Conservation (phyloP, 257 asterid genomes). For the Gynochthodes officinalis region DNA sequence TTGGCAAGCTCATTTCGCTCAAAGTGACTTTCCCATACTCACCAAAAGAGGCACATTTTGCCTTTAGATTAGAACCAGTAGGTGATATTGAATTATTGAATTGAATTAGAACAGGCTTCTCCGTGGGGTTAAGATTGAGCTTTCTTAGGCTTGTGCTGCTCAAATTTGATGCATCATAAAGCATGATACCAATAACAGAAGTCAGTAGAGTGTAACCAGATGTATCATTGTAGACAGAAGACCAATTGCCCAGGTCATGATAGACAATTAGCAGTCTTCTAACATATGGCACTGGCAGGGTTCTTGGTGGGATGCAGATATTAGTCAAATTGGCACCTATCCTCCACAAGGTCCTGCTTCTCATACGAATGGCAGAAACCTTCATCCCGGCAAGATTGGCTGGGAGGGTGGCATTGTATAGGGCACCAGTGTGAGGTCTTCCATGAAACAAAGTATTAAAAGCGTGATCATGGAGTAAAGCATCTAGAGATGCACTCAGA, state of each 20-base stretch:
- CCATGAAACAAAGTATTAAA: conserved; percentile 40
- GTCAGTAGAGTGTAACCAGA: conserved; percentile 55
- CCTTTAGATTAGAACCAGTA: conserved; percentile 3
- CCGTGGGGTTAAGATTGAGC: conserved; percentile 53
- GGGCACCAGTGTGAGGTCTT: conserved; percentile 52
- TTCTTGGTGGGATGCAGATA: conserved; percentile 52
- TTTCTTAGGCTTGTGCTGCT: conserved; percentile 30
- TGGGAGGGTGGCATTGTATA: conserved; percentile 61
- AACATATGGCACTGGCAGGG: conserved; percentile 60
- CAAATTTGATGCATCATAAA: conserved; percentile 51
- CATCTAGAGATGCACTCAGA: conserved; percentile 45
- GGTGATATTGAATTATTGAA: conserved; percentile 24
- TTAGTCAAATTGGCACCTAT: conserved; percentile 64
- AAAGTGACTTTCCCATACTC: conserved; percentile 37
- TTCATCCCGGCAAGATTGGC: conserved; percentile 61
- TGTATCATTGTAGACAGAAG: conserved; percentile 49
- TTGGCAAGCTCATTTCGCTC: conserved; percentile 31
- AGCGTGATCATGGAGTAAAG: conserved; percentile 58
- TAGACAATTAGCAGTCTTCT: conserved; percentile 63
- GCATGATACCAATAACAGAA: conserved; percentile 65
- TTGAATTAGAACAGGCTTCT: conserved; percentile 43
- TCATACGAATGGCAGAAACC: conserved; percentile 47
- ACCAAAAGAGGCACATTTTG: conserved; percentile 57
- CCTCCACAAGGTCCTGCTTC: conserved; percentile 65
- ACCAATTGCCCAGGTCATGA: conserved; percentile 66